Evolutionary conservation across 1,139 yeast genomes (phyloP), one percentile per base, ranked within the genome.

Genomic region (Candida tetrigidarum): DNA sequence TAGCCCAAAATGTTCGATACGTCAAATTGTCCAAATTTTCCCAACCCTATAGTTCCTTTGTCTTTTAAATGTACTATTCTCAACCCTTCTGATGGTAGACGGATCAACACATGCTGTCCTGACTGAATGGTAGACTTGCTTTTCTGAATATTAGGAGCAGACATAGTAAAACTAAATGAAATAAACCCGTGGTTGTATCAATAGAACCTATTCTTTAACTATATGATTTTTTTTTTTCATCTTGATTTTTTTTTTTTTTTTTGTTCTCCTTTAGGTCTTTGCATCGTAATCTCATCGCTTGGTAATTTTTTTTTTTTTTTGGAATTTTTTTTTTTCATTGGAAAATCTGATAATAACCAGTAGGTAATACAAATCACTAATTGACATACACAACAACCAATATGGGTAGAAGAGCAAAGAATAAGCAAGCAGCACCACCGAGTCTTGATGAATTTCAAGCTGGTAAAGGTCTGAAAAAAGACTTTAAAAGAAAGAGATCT

Each of bases 391-490:
- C 10, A 27, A 35, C 28, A 34, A 16, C 11, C 37, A 60, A 47
- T 48, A 90, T 90, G 97, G 97, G 97, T 64, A 86, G 96, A 81
- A 85, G 89, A 75, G 87, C 90, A 49, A 88, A 85, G 71, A 86
- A 87, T 62, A 91, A 88, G 76, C 97, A 91, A 71, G 92, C 89
- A 27, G 87, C 80, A 48, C 97, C 97, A 55, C 97, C 97, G 35
- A 62, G 88, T 10, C 74, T 83, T 52, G 98, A 91, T 37, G 96
- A 91, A 59, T 84, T 91, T 62, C 82, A 83, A 53, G 80, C 80
- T 10, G 73, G 66, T 45, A 83, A 81, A 55, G 15, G 10, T 8
- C 78, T 74, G 38, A 80, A 75, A 59, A 76, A 71, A 54, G 74
- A 71, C 20, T 50, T 54, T 39, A 65, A 68, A 51, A 67, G 71